Evolutionary conservation across 768 basidiomycete genomes (phyloP), one percentile per base, ranked within the genome.

Genomic region (Tricholoma sp.): DNA sequence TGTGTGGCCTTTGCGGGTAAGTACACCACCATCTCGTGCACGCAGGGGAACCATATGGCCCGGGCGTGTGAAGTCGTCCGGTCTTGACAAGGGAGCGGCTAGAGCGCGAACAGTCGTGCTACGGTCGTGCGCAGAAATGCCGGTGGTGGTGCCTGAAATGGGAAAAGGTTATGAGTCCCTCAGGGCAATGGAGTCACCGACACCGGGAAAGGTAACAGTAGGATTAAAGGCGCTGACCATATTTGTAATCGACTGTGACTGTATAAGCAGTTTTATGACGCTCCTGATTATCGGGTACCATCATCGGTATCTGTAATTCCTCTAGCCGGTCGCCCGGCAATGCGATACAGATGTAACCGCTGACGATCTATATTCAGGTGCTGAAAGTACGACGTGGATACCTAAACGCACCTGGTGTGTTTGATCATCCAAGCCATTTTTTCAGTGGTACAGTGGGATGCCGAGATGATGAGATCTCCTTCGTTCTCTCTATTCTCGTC

Each of bases 391-490:
- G 17, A 7, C 9, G 11, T 6, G 29, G 17, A 33, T 31, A 29
- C 29, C 7, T 12, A 37, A 42, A 70, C 82, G 57, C 52, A 95
- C 96, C 94, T 97, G 0, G 94, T 92, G 69, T 95, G 87, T 66
- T 89, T 89, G 69, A 99, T 94, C 82, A 99, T 89, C 93, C 93
- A 99, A 0, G 97, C 96, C 97, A 99, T 98, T 67, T 94, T 91
- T 72, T 98, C 91, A 1, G 93, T 91, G 37, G 94, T 93, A 61
- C 91, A 86, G 52, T 85, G 81, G 24, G 79, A 78, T 2, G 85
- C 97, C 12, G 96, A 85, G 65, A 94, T 88, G 67, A 98, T 93
- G 56, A 99, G 74, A 70, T 99, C 97, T 2, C 97, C 96, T 68
- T 99, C 97, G 68, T 99, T 99, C 74, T 99, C 97, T 57, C 97